A percentile compares a stretch with the other conserved stretches of the same genome.
Evolutionary conservation across 768 basidiomycete genomes (phyloP).

Genomic region (Mycena rebaudengoi): DNA sequence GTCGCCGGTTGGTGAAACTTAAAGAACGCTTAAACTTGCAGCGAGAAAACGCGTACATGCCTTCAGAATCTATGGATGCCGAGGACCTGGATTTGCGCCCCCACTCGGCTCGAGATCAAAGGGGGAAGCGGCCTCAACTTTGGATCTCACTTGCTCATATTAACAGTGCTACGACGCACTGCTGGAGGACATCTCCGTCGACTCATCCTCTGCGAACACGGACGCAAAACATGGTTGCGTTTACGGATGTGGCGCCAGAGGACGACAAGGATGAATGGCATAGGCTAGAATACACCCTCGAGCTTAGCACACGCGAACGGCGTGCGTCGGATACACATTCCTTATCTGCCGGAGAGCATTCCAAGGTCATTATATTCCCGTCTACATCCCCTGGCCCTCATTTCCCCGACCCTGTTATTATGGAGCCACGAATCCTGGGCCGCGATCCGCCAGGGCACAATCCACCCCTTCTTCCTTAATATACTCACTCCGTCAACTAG

Average conservation of each 20-base stretch:
- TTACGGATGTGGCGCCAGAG: not conserved
- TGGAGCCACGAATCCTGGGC: slow-evolving; percentile 37
- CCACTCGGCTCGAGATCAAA: slow-evolving; percentile 42
- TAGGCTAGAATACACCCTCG: slow-evolving; percentile 53
- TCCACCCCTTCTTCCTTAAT: slow-evolving; percentile 45
- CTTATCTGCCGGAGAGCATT: slow-evolving; percentile 47
- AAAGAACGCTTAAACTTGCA: not conserved
- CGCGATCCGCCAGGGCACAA: slow-evolving; percentile 43
- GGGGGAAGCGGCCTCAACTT: slow-evolving; percentile 48
- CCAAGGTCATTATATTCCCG: too few relatives aligned
- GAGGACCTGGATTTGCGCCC: slow-evolving; percentile 17
- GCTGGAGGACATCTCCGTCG: slow-evolving; percentile 28
- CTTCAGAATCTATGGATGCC: not conserved
- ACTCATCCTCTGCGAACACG: not conserved
- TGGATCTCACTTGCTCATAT: not conserved
- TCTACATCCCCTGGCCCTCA: too few relatives aligned
- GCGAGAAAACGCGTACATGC: slow-evolving; percentile 23
- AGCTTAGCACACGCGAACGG: slow-evolving; percentile 49
- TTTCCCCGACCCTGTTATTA: not conserved
- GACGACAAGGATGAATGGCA: slow-evolving; percentile 50
- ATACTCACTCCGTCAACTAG: too few relatives aligned
- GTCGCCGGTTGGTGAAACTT: slow-evolving; percentile 38
- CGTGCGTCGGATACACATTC: slow-evolving; percentile 40
- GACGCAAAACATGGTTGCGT: not conserved
- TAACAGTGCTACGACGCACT: slow-evolving; percentile 29